These are phyloP conservation scores for Phytopythium oedochilum DNA, from an alignment of 352 stramenopile genomes.

Conservation along the genomic window DNA sequence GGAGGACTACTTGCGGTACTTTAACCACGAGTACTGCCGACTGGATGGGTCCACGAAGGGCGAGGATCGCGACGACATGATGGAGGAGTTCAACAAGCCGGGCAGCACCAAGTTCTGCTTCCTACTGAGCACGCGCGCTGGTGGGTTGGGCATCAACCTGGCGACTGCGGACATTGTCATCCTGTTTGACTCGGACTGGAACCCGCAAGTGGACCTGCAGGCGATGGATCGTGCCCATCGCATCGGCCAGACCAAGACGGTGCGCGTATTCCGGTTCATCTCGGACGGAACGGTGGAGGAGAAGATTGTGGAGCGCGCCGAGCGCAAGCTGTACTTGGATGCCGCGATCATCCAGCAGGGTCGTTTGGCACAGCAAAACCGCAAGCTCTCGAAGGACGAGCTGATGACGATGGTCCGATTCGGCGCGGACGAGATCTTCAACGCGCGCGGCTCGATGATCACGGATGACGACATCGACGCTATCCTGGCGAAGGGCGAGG, in stretches of 20 bases:
- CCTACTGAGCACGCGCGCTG: slow-evolving; percentile 95
- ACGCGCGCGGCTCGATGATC: slow-evolving; percentile 83
- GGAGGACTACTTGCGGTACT: slow-evolving; percentile 97
- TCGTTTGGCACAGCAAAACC: slow-evolving; percentile 91
- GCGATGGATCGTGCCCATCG: slow-evolving; percentile 97
- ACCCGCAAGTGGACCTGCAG: slow-evolving; percentile 98
- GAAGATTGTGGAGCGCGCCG: slow-evolving; percentile 97
- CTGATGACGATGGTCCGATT: slow-evolving; percentile 97
- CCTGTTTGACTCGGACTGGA: slow-evolving; percentile 98
- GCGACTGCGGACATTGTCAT: slow-evolving; percentile 99
- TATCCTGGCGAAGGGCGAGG: slow-evolving; percentile 88
- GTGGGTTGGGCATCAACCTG: slow-evolving; percentile 98
- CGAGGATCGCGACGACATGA: slow-evolving; percentile 86
- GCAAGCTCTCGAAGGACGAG: slow-evolving; percentile 95
- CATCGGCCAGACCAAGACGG: slow-evolving; percentile 98
- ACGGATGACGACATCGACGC: slow-evolving; percentile 92
- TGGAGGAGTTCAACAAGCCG: slow-evolving; percentile 98
- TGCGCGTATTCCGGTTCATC: slow-evolving; percentile 98
- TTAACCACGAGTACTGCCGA: slow-evolving; percentile 80
- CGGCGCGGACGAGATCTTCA: slow-evolving; percentile 88
- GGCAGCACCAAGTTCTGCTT: slow-evolving; percentile 97
- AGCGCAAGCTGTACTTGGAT: slow-evolving; percentile 98
- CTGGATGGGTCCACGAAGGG: slow-evolving; percentile 82
- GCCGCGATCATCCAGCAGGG: slow-evolving; percentile 99
- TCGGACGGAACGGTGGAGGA: slow-evolving; percentile 98